Evolutionary conservation across 164 flowering plant genomes (phyloP).

Genomic region (Aristolochia californica): DNA sequence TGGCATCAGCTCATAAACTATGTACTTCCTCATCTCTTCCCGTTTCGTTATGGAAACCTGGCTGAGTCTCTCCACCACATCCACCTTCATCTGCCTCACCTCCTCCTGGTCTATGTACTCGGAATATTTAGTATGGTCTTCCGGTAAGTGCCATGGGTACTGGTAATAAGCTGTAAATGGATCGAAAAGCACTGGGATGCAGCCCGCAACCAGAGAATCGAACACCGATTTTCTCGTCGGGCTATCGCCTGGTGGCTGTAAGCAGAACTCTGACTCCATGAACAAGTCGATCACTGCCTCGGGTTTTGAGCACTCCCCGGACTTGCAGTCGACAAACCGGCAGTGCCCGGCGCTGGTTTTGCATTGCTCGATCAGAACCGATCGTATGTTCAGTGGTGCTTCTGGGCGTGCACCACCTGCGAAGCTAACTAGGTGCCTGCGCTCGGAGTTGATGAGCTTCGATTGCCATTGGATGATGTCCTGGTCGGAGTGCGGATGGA

Average conservation of each 20-base stretch:
- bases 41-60: conserved; percentile 30
- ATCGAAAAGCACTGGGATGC: conserved; percentile 77
- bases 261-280: conserved; percentile 63
- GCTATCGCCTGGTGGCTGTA: conserved; percentile 84
- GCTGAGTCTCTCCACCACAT: conserved; percentile 50
- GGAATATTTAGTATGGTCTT: conserved; percentile 45
- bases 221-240: conserved; percentile 75
- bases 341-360: conserved; percentile 24
- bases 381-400: conserved; percentile 38
- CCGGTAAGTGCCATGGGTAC: conserved; percentile 82
- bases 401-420: conserved; percentile 60
- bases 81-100: conserved; percentile 37
- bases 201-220: conserved; percentile 70
- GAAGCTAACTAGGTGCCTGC: conserved; percentile 40
- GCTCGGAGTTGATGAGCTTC: conserved; percentile 25
- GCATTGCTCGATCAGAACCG: conserved; percentile 52
- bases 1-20: conserved; percentile 59
- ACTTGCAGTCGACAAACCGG: conserved; percentile 32
- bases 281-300: conserved; percentile 41
- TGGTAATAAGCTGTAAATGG: conserved; percentile 75
- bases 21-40: conserved; percentile 67
- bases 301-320: conserved; percentile 34
- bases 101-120: conserved; percentile 56
- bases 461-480: conserved; percentile 53
- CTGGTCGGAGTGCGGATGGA: conserved; percentile 56